phyloP scores from a whole-genome alignment of 768 basidiomycete species.

The Tylopilus rubrobrunneus region DNA sequence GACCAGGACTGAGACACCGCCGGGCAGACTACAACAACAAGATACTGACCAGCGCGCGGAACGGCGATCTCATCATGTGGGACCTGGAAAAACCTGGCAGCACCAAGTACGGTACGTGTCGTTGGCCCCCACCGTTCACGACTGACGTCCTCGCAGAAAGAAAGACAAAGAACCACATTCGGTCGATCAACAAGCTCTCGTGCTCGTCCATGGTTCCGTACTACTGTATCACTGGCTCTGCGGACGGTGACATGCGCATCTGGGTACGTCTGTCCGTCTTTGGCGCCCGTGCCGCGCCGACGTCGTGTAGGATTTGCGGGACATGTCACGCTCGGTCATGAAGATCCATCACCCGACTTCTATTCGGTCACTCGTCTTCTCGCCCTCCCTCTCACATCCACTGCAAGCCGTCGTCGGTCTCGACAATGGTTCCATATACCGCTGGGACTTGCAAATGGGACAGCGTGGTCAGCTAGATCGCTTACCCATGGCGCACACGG shows the following conservation, averaged over 20 bases:
- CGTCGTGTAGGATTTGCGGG: constrained; percentile 60
- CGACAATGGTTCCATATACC: constrained; percentile 67
- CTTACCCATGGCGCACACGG: constrained; percentile 68
- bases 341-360: constrained; percentile 67
- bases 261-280: constrained; percentile 50
- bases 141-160: constrained; percentile 45
- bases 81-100: constrained; percentile 64
- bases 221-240: constrained; percentile 76
- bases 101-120: constrained; percentile 63
- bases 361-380: constrained; percentile 68
- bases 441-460: constrained; percentile 80
- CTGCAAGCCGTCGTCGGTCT: constrained; percentile 66
- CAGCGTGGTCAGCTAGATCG: constrained; percentile 71
- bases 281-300: background rate
- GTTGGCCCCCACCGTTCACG: constrained; percentile 1
- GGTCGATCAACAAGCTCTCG: constrained; percentile 67
- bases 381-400: constrained; percentile 60
- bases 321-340: constrained; percentile 64
- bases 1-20: background rate
- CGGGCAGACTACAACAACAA: constrained; percentile 64
- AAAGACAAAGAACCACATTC: constrained; percentile 62
- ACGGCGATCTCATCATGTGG: constrained; percentile 84
- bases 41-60: constrained; percentile 74
- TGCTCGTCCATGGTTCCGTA: constrained; percentile 65
- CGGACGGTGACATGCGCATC: constrained; percentile 75